These are phyloP conservation scores for Penicillium corylophilum DNA, from an alignment of 2,329 filamentous ascomycete genomes.

Conservation along the genomic window DNA sequence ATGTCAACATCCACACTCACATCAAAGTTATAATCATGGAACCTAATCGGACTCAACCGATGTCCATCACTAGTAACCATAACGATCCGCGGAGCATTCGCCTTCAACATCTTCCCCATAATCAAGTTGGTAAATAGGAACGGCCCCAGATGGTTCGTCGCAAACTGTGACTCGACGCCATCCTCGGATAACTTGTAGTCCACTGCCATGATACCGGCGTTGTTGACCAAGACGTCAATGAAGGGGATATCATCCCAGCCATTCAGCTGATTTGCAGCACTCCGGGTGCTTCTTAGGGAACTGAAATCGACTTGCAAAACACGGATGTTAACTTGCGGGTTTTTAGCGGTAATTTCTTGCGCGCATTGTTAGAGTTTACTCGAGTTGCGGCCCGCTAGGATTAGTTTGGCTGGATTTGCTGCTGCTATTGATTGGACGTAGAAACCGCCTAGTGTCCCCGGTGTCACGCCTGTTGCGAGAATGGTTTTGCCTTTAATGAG, in stretches of 20 bases:
- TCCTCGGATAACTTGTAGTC: conserved; percentile 32
- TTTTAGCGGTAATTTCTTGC: conserved; percentile 16
- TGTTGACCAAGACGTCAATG: conserved; percentile 47
- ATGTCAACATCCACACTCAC: conserved; percentile 18
- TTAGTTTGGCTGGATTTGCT: conserved; percentile 33
- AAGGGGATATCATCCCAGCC: conserved; percentile 24
- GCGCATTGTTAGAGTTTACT: conserved; percentile 35
- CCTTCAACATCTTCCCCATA: conserved; percentile 30
- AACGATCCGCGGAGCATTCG: conserved; percentile 39
- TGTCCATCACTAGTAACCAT: conserved; percentile 49
- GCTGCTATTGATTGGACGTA: conserved; percentile 38
- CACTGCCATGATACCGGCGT: conserved; percentile 42
- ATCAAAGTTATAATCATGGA: conserved; percentile 47
- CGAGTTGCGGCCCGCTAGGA: conserved; percentile 41
- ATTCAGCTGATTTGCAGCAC: conserved; percentile 34
- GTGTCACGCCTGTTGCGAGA: conserved; percentile 44
- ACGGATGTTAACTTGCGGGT: conserved; percentile 22
- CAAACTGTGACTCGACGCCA: conserved; percentile 41
- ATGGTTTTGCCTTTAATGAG: conserved; percentile 32
- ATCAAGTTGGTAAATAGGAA: conserved; percentile 44
- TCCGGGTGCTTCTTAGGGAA: conserved; percentile 30
- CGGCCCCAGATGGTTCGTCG: conserved; percentile 40
- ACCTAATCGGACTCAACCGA: conserved; percentile 43
- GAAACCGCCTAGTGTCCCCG: conserved; percentile 37
- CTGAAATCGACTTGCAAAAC: conserved; percentile 35